Evolutionary conservation across 768 basidiomycete genomes (phyloP).

Genomic region (Boletus eberwhitei): DNA sequence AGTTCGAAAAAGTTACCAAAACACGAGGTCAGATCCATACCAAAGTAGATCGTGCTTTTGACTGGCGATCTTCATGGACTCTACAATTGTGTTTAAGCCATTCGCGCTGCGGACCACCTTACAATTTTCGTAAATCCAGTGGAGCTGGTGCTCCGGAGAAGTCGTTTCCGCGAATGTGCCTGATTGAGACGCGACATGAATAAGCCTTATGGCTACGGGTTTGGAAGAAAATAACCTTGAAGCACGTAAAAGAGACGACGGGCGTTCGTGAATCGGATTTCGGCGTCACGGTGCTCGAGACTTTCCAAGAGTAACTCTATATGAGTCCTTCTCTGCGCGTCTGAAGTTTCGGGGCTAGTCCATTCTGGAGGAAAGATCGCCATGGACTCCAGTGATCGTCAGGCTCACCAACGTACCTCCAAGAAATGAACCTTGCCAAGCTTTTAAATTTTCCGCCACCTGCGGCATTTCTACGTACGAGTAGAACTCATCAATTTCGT

Average conservation of each 20-base stretch:
- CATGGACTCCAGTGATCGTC: background rate
- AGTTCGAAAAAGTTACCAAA: background rate
- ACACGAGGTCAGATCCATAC: constrained; percentile 35
- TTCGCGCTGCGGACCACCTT: constrained; percentile 81
- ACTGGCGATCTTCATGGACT: constrained; percentile 87
- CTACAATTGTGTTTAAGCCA: constrained; percentile 77
- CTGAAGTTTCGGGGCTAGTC: constrained; percentile 57
- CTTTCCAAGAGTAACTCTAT: constrained; percentile 81
- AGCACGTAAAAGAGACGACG: constrained; percentile 85
- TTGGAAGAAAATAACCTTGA: constrained; percentile 58
- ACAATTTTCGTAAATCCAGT: constrained; percentile 94
- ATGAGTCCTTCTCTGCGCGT: constrained; percentile 62
- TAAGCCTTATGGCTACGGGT: background rate
- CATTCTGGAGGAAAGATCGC: constrained; percentile 52
- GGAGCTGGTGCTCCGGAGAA: constrained; percentile 91
- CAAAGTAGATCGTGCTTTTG: constrained; percentile 83
- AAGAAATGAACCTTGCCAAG: constrained; percentile 81
- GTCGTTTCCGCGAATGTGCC: constrained; percentile 89
- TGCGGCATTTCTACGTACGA: constrained; percentile 95
- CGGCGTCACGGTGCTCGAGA: constrained; percentile 81
- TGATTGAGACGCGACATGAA: constrained; percentile 29
- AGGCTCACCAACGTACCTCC: constrained; percentile 50
- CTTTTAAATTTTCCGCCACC: constrained; percentile 80
- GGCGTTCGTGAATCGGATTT: constrained; percentile 83
- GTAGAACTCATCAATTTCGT: constrained; percentile 97